Evolutionary conservation across 306 rosid genomes (phyloP), one percentile per base, ranked within the genome.

Genomic region (Vicia sativa): DNA sequence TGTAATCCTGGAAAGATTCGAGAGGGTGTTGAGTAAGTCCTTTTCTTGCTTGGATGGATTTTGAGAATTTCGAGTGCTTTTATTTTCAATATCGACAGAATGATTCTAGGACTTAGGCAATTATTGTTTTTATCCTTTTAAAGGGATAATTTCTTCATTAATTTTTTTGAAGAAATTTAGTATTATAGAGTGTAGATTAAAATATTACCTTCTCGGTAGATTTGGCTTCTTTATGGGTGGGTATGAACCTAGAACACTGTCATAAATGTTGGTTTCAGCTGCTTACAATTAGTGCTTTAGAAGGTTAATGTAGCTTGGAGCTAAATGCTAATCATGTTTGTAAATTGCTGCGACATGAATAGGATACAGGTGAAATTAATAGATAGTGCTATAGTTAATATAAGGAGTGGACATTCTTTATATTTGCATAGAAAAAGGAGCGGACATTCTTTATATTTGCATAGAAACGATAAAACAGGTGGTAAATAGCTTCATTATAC

Each of bases 21-120:
- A 18, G 87, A 78, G 61, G 62, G 82, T 29, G 77, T 81, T 14
- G 90, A 87, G 99, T 93, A 82, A 88, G 96, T 79, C 61, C 50
- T 52, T 19, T 38, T 74, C 54, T 59, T 60, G n/a, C 58, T 41
- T 75, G 45, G 48, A 63, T 58, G 46, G n/a, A 29, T 34, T 66
- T 65, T 38, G 21, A 59, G 39, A 65, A 37, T 37, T 55, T 46
- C 5, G 7, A 23, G 45, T 53, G 13, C 25, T 41, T 52, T 10
- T 70, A 11, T 56, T 69, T 63, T 72, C 35, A 18, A 29, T 18
- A 49, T 49, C 68, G 49, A 15, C 50, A 3, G 44, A 52, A 48
- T 70, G 21, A 48, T 70, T 34, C 23, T 35, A 44, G 62, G 52
- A 65, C 67, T 26, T 11, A 29, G 18, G 43, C 42, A 46, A 10